Base-by-base conservation (phyloP, 306 rosid species). In the Dalbergia cultrata region DNA sequence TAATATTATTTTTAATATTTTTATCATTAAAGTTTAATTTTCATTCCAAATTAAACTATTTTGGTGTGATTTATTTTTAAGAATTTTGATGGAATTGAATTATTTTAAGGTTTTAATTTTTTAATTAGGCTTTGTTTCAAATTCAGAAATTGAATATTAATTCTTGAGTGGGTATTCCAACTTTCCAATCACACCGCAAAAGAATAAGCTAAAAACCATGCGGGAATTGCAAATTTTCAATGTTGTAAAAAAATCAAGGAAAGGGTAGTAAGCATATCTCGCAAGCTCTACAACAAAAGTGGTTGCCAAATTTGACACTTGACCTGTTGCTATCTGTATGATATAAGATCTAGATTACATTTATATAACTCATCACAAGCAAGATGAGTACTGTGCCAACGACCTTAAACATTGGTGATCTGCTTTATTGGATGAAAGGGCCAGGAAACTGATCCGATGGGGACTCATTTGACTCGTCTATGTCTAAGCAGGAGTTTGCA, bases 241-340 rank as follows among this genome's bases (percentile, higher is more conserved):
- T 41, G 58, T 33, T 4, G 82, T 56, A 77, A 61, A 80, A 26
- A 26, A 26, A 2, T 57, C 43, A 70, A 70, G 74, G 31, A 19
- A 8, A 44, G 67, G 67, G 39, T 45, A 34, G 8, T 70, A 61
- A 53, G 4, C 45, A 54, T 13, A 56, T 67, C 21, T 43, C 43
- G 43, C 70, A 39, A 41, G 16, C 9, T 67, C 49, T 67, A 7
- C 0, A 61, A 76, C 68, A 41, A 54, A 68, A 52, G 78, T 69
- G 67, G 86, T 79, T 79, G 89, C 86, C 89, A 80, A 67, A 79
- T 58, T 80, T 86, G 89, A 85, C 83, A 73, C 33, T 72, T 67
- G 75, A 82, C 77, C 13, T 10, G 72, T 76, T 71, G 16, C 33
- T 75, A 41, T 75, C 44, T 45, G 14, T 44, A 33, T 45, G 37